phyloP scores from a whole-genome alignment of 305 asterid genomes.

The Plantago lanceolata region DNA sequence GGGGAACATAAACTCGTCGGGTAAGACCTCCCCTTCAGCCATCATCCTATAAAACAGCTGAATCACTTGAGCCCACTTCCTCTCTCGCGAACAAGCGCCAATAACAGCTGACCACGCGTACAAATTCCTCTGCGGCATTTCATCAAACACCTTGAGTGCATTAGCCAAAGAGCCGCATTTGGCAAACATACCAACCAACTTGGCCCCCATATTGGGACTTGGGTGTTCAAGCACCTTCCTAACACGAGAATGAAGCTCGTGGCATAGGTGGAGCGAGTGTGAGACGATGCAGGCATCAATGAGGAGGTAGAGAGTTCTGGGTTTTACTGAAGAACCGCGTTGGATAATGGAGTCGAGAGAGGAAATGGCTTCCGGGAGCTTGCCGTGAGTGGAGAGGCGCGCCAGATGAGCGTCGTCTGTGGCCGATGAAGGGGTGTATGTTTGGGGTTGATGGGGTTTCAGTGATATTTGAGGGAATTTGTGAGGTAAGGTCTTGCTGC shows the following conservation, averaged over 20 bases:
- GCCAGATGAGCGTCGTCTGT: slow-evolving; percentile 44
- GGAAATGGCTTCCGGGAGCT: slow-evolving; percentile 50
- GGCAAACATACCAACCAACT: slow-evolving; percentile 58
- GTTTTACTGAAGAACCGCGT: slow-evolving; percentile 40
- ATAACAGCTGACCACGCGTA: slow-evolving; percentile 71
- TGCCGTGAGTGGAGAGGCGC: slow-evolving; percentile 58
- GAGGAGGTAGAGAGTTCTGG: slow-evolving; percentile 48
- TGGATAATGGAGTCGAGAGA: slow-evolving; percentile 35
- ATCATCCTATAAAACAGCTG: slow-evolving; percentile 52
- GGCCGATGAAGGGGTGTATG: slow-evolving; percentile 17
- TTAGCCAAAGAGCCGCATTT: slow-evolving; percentile 60
- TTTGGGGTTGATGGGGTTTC: slow-evolving; percentile 17
- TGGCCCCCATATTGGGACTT: slow-evolving; percentile 53
- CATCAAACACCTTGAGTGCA: slow-evolving; percentile 50
- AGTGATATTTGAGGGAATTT: slow-evolving; percentile 27
- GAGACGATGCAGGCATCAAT: slow-evolving; percentile 52
- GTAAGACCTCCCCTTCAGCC: slow-evolving; percentile 46
- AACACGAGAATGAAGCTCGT: slow-evolving; percentile 41
- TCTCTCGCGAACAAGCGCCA: slow-evolving; percentile 72
- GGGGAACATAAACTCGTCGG: slow-evolving; percentile 57
- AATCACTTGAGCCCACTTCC: slow-evolving; percentile 59
- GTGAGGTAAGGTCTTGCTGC: slow-evolving; percentile 25
- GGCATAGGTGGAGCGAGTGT: slow-evolving; percentile 45
- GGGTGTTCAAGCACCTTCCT: slow-evolving; percentile 30
- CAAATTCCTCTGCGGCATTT: slow-evolving; percentile 55